Percentiles rank a stretch among this genome's conserved stretches.
Evolutionary conservation across 2,329 filamentous ascomycete genomes (phyloP).

Genomic region (Trichoderma atroviride): DNA sequence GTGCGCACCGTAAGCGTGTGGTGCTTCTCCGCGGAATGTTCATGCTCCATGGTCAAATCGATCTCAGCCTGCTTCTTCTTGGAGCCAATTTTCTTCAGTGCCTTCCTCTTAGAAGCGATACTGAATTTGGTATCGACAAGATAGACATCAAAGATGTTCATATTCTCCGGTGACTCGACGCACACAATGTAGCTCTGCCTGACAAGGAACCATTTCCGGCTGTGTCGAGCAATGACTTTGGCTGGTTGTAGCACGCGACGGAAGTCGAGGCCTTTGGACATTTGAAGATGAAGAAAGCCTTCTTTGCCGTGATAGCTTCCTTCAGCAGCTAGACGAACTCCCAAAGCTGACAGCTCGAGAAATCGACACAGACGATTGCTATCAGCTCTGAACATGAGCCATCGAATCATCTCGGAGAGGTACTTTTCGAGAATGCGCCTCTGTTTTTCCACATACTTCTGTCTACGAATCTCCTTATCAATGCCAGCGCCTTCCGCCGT

Average conservation of each 20-base stretch:
- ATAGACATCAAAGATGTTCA: constrained; percentile 98
- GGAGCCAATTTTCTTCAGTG: constrained; percentile 55
- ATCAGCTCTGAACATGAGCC: constrained; percentile 94
- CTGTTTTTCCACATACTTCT: constrained; percentile 77
- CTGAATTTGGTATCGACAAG: constrained; percentile 89
- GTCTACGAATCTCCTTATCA: constrained; percentile 46
- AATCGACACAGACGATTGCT: constrained; percentile 97
- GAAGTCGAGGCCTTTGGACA: constrained; percentile 85
- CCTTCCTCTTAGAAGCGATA: constrained; percentile 72
- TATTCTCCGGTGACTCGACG: constrained; percentile 97
- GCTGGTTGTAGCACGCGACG: constrained; percentile 76
- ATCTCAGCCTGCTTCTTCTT: constrained; percentile 61
- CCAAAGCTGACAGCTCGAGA: constrained; percentile 88
- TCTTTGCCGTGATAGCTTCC: constrained; percentile 98
- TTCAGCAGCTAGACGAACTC: constrained; percentile 90
- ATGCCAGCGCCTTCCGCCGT: constrained; percentile 53
- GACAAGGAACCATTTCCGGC: constrained; percentile 97
- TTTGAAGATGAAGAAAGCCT: constrained; percentile 89
- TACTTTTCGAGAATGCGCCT: constrained; percentile 86
- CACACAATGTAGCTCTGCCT: constrained; percentile 96
- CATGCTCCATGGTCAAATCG: constrained; percentile 45
- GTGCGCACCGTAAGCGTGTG: constrained; percentile 89
- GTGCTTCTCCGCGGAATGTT: constrained; percentile 58
- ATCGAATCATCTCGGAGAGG: constrained; percentile 89
- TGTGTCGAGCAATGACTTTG: constrained; percentile 79